Evolutionary conservation across 352 stramenopile species (phyloP), one percentile per base, ranked within the genome.

Genomic region (Peronosclerospora sorghi): DNA sequence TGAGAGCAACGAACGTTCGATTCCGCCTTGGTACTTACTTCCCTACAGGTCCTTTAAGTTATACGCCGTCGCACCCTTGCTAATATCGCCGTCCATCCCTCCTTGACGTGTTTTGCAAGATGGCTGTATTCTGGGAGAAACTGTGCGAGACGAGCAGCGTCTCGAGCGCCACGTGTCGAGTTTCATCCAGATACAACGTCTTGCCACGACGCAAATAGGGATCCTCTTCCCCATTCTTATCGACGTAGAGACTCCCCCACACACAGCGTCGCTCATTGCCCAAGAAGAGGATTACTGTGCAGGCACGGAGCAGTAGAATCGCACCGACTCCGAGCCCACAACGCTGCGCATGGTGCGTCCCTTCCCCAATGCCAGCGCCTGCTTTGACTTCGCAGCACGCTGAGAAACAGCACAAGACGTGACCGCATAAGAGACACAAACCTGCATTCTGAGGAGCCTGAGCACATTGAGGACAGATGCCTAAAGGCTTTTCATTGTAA

Each of bases 191-290:
- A 41, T 78, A 83, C 41, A 91, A 34, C 32, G 78, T 81, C 56
- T 83, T 83, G 29, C 78, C 78, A 6, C 78, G 69, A 17, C 78
- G 68, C 36, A 91, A 49, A 23, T 91, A 87, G 30, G 72, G 69
- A 36, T 91, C 78, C 50, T 91, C 78, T 62, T 91, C 78, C 37
- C 73, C 75, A 40, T 91, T 91, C 53, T 83, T 83, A 63, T 91
- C 78, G 23, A 91, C 67, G 48, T 91, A 88, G 24, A 91, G 47
- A 53, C 71, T 86, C 13, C 75, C 78, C 75, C 78, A 91, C 10
- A 91, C 74, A 32, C 78, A 88, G 29, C 78, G 73, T 1, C 75
- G 61, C 52, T 84, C 73, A 40, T 88, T 84, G 5, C 78, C 78
- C 29, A 91, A 45, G 21, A 91, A 84, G n/a, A 91, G 51, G 24